Percentiles rank a stretch among this genome's conserved stretches.
phyloP scores from a whole-genome alignment of 139 green algal species.

The Edaphochlamys debaryana region DNA sequence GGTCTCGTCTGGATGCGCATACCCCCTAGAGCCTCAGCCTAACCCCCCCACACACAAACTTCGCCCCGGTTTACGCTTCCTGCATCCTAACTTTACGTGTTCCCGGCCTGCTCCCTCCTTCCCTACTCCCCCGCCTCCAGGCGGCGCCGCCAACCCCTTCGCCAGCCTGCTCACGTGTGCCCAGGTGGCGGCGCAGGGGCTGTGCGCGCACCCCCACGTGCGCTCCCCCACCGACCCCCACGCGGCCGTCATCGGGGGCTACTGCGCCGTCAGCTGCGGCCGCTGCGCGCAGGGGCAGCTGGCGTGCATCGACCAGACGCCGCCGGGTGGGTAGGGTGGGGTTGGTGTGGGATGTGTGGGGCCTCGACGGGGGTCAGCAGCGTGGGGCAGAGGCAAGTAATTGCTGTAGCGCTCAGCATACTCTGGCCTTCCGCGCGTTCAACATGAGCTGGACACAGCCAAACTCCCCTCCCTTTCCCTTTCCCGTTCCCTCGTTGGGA shows the following conservation, averaged over 20 bases:
- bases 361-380: neutral
- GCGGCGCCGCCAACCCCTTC: too few species aligned
- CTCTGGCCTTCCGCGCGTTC: too few species aligned
- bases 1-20: too few species aligned
- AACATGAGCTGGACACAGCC: neutral
- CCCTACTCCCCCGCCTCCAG: too few species aligned
- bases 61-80: too few species aligned
- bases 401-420: too few species aligned
- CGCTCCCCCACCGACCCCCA: conserved; percentile 16
- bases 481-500: neutral
- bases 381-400: neutral
- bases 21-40: too few species aligned
- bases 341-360: neutral
- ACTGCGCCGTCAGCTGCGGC: conserved; percentile 47
- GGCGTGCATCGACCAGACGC: conserved; percentile 50
- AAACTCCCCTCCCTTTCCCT: neutral
- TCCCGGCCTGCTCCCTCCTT: too few species aligned
- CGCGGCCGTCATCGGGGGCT: conserved; percentile 26
- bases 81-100: too few species aligned
- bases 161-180: conserved; percentile 4
- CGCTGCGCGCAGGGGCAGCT: conserved; percentile 10
- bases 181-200: conserved; percentile 17
- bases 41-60: too few species aligned
- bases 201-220: conserved; percentile 5
- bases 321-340: conserved; percentile 25